Conservation (phyloP, 768 basidiomycete genomes). For the Calocera viscosa region DNA sequence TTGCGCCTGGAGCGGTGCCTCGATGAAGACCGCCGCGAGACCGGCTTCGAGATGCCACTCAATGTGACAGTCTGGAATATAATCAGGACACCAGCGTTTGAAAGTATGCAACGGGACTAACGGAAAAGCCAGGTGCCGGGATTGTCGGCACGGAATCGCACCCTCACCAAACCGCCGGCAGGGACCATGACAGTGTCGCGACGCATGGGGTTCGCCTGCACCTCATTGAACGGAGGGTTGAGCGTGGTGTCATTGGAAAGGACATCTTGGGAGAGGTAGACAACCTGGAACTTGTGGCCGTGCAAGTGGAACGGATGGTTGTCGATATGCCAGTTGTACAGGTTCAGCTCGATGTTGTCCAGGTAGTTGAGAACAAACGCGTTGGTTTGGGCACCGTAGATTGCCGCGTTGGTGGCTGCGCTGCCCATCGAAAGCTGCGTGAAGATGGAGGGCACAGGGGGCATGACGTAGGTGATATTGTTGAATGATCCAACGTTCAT, state of each 20-base stretch:
- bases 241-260: conserved; percentile 35
- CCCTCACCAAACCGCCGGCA: conserved; percentile 10
- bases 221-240: conserved; percentile 25
- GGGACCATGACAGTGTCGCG: conserved; percentile 12
- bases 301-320: conserved; percentile 89
- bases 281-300: conserved; percentile 76
- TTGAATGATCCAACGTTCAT: conserved; percentile 76
- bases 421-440: conserved; percentile 63
- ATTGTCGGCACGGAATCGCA: conserved; percentile 10
- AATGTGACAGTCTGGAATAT: conserved; percentile 7
- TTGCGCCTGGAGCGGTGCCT: conserved; percentile 17
- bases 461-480: conserved; percentile 48
- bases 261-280: conserved; percentile 57
- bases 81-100: no score
- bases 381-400: conserved; percentile 69
- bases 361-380: conserved; percentile 53
- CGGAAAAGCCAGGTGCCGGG: conserved; percentile 11
- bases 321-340: conserved; percentile 49
- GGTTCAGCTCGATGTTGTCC: conserved; percentile 63
- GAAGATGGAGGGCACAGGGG: conserved; percentile 60
- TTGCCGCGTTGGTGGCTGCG: conserved; percentile 49
- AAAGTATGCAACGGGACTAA: neutral
- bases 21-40: conserved; percentile 32
- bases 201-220: conserved; percentile 10
- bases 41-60: conserved; percentile 19